A percentile compares a stretch with the other conserved stretches of the same genome.
Evolutionary conservation across 2,329 filamentous ascomycete species (phyloP).

Genomic region (Epicoccum nigrum): DNA sequence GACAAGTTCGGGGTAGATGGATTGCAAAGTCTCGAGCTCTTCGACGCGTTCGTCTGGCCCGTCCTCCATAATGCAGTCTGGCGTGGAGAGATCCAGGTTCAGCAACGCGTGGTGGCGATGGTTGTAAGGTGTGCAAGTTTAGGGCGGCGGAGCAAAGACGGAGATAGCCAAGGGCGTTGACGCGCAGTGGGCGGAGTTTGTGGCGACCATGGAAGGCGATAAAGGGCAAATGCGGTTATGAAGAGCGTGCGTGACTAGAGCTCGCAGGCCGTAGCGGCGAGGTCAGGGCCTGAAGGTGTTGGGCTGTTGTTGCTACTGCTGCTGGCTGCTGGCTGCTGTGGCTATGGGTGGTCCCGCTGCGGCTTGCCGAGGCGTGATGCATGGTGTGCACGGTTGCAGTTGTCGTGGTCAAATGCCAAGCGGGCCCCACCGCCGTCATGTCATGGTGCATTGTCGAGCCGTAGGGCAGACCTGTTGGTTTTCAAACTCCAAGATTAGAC

Average conservation of each 20-base stretch:
- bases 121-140: conserved; percentile 4
- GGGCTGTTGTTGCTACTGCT: background rate
- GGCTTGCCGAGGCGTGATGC: background rate
- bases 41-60: conserved; percentile 63
- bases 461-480: too few species aligned
- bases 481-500: too few species aligned
- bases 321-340: background rate
- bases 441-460: conserved; percentile 4
- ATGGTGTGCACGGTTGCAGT: too few species aligned
- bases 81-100: background rate
- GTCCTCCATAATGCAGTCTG: conserved; percentile 34
- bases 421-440: background rate
- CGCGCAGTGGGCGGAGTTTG: background rate
- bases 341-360: background rate
- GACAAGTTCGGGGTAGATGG: conserved; percentile 67
- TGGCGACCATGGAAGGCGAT: conserved; percentile 21
- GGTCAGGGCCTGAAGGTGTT: too few species aligned
- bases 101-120: background rate
- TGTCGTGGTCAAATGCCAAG: too few species aligned
- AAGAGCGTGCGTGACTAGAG: too few species aligned
- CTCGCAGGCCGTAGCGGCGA: too few species aligned
- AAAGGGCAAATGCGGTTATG: conserved; percentile 17
- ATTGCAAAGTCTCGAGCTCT: conserved; percentile 64
- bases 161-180: conserved; percentile 23
- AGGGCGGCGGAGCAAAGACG: conserved; percentile 5